Base-by-base conservation (phyloP, 495 filamentous ascomycete species). In the Aspergillus homomorphus region DNA sequence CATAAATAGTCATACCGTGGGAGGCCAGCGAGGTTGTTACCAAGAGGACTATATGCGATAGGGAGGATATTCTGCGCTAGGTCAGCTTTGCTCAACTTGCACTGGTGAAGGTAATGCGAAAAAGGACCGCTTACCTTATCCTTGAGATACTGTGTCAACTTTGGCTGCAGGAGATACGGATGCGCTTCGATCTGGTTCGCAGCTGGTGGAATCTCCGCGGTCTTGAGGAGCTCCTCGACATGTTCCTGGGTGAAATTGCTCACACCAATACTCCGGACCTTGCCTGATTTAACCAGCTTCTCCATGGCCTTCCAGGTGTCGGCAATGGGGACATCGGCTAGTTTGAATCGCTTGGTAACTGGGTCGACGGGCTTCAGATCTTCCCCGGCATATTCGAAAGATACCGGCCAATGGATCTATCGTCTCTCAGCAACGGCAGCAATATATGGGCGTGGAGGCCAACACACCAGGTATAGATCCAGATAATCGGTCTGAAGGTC, bases 161-260 rank as follows among this genome's bases (percentile, higher is more conserved):
- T 70, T 0, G 73, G 70, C 66, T 88, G 90, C 65, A 92, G 89
- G 24, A 96, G 77, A 69, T 94, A 95, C 0, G 90, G 87, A 67
- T 94, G 88, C 61, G 84, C 91, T 69, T 96, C 90, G 63, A 95
- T 89, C 75, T 95, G 90, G 75, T 95, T 95, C 60, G 88, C 81
- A 21, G 80, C 87, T 0, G 90, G 91, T 23, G 75, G 70, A 41
- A 84, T 70, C 53, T 76, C 82, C 7, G 87, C 86, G 0, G 81
- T 88, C 56, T 82, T 72, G 9, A 94, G 74, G 24, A 88, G 80
- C 3, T 83, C 77, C 63, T 89, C 79, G 38, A 91, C 75, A 61
- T 91, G 80, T 42, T 79, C 68, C 9, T 80, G 71, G 1, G 87
- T 75, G 72, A 85, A 93, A 65, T 95, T 96, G 61, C 86, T 90